These are phyloP conservation scores for Claviceps purpurea DNA, from an alignment of 2,329 filamentous ascomycete species.

Conservation along the genomic window DNA sequence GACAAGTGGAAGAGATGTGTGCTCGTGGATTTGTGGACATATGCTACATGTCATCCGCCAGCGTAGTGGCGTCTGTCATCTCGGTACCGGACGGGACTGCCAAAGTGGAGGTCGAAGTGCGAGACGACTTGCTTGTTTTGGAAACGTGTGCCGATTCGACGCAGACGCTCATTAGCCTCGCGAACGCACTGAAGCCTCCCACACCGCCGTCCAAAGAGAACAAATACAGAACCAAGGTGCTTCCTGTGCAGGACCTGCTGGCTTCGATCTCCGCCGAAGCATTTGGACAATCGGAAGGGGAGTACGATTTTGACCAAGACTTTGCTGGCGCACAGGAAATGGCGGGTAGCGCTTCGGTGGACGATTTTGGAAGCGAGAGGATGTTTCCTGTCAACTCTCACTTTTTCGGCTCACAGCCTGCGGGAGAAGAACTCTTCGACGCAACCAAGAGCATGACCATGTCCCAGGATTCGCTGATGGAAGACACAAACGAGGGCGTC, in stretches of 20 bases:
- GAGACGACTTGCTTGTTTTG: slow-evolving; percentile 74
- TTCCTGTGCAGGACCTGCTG: slow-evolving; percentile 78
- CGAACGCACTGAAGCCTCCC: slow-evolving; percentile 72
- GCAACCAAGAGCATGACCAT: slow-evolving; percentile 23
- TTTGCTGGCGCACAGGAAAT: slow-evolving; percentile 42
- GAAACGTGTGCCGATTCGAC: slow-evolving; percentile 97
- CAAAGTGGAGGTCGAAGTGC: slow-evolving; percentile 66
- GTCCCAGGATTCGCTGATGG: slow-evolving; percentile 18
- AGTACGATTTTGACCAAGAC: slow-evolving; percentile 50
- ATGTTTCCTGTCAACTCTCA: slow-evolving; percentile 27
- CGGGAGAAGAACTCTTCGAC: slow-evolving; percentile 36
- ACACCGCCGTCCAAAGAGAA: slow-evolving; percentile 67
- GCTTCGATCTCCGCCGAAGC: slow-evolving; percentile 83
- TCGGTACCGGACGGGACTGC: slow-evolving; percentile 36
- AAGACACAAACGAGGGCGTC: slow-evolving; percentile 24
- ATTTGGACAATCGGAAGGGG: slow-evolving; percentile 49
- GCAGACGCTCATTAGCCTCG: slow-evolving; percentile 70
- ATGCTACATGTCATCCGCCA: slow-evolving; percentile 74
- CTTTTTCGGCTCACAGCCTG: slow-evolving; percentile 31
- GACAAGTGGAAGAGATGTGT: slow-evolving; percentile 43
- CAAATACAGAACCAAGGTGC: slow-evolving; percentile 76
- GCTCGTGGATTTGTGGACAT: slow-evolving; percentile 71
- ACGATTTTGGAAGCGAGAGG: slow-evolving; percentile 19
- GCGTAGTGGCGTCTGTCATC: slow-evolving; percentile 48
- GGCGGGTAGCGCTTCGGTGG: slow-evolving; percentile 24